phyloP scores from a whole-genome alignment of 768 basidiomycete species.

The Pisolithus orientalis region DNA sequence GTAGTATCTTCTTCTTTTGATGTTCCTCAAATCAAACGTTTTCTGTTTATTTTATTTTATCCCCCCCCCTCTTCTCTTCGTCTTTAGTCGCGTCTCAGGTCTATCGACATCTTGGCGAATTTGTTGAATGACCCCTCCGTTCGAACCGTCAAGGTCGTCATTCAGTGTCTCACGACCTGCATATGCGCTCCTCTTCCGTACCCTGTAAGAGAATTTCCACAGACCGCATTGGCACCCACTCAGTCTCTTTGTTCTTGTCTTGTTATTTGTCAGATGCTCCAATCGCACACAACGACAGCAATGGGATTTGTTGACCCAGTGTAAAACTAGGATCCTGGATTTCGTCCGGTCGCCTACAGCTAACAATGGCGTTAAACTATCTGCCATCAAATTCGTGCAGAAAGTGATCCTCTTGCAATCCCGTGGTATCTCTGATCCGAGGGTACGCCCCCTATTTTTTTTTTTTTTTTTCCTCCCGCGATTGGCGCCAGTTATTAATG shows the following conservation, averaged over 20 bases:
- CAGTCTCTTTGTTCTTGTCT: constrained; percentile 7
- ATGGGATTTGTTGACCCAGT: constrained; percentile 66
- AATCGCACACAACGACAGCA: constrained; percentile 61
- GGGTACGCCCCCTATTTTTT: constrained; percentile 43
- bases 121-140: constrained; percentile 65
- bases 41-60: neutral
- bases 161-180: constrained; percentile 77
- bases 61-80: constrained; percentile 25
- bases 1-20: constrained; percentile 14
- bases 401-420: constrained; percentile 88
- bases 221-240: neutral
- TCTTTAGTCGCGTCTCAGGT: constrained; percentile 67
- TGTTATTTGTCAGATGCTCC: constrained; percentile 48
- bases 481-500: no score
- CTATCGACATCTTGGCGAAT: constrained; percentile 63
- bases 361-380: constrained; percentile 64
- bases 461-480: neutral
- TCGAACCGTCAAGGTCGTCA: constrained; percentile 67
- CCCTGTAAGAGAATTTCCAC: constrained; percentile 48
- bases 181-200: constrained; percentile 83
- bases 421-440: constrained; percentile 82
- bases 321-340: constrained; percentile 70
- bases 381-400: constrained; percentile 90
- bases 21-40: constrained; percentile 1
- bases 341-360: constrained; percentile 51